These are phyloP conservation scores for Pseudogymnoascus pannorum DNA, from an alignment of 2,329 filamentous ascomycete species.

Conservation along the genomic window DNA sequence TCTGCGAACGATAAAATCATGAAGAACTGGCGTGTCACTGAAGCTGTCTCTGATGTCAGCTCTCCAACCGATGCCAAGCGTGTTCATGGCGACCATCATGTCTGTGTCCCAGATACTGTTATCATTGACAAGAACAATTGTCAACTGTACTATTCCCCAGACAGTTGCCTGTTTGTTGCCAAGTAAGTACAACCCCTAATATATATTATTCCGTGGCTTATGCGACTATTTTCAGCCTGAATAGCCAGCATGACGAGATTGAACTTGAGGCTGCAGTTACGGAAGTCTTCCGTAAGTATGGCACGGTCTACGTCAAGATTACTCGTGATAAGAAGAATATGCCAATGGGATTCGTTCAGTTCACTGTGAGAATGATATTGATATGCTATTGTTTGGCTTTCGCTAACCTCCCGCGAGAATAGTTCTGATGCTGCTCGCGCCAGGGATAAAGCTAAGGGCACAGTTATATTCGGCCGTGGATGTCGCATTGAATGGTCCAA, in stretches of 20 bases:
- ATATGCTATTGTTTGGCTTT: background rate
- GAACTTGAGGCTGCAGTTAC: conserved; percentile 47
- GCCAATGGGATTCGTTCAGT: conserved; percentile 60
- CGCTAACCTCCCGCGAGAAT: conserved; percentile 34
- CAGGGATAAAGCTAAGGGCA: conserved; percentile 39
- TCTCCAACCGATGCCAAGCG: background rate
- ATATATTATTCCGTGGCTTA: background rate
- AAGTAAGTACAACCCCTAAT: conserved; percentile 44
- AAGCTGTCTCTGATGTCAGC: background rate
- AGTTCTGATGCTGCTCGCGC: conserved; percentile 43
- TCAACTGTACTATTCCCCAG: conserved; percentile 33
- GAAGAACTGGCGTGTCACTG: background rate
- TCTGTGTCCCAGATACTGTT: background rate
- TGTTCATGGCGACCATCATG: background rate
- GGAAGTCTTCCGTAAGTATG: conserved; percentile 45
- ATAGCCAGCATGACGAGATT: conserved; percentile 40
- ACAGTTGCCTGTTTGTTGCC: conserved; percentile 56
- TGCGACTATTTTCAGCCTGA: conserved; percentile 23
- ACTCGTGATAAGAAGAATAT: conserved; percentile 51
- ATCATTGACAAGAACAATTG: conserved; percentile 1
- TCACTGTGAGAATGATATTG: conserved; percentile 42
- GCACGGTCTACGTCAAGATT: conserved; percentile 55
- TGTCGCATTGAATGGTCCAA: conserved; percentile 54
- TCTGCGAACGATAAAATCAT: background rate
- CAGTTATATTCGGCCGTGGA: conserved; percentile 46